phyloP scores from a whole-genome alignment of 805 yeast species.

The Barnettozyma botsteinii region DNA sequence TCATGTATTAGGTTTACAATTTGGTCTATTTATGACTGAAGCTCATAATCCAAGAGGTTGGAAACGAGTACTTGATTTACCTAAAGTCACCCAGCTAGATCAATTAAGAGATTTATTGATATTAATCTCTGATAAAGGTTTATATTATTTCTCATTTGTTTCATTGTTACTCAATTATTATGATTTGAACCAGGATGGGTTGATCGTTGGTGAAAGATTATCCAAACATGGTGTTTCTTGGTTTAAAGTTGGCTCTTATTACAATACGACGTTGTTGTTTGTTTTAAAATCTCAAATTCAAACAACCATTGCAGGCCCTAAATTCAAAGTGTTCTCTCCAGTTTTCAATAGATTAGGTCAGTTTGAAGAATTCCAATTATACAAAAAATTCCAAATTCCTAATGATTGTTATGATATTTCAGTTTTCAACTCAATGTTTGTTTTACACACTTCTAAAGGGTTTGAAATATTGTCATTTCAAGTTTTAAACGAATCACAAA shows the following conservation, averaged over 20 bases:
- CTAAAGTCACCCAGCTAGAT: constrained; percentile 52
- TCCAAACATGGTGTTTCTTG: constrained; percentile 50
- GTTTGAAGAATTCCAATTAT: constrained; percentile 38
- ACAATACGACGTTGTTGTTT: constrained; percentile 51
- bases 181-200: constrained; percentile 31
- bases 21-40: constrained; percentile 53
- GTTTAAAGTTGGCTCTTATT: constrained; percentile 66
- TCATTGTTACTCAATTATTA: constrained; percentile 55
- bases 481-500: constrained; percentile 45
- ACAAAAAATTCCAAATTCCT: constrained; percentile 43
- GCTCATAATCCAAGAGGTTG: constrained; percentile 34
- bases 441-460: constrained; percentile 62
- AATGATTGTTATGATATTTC: constrained; percentile 58
- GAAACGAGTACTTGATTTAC: constrained; percentile 50
- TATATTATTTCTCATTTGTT: constrained; percentile 60
- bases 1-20: constrained; percentile 51
- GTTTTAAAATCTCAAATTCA: constrained; percentile 46
- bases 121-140: constrained; percentile 49
- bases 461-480: constrained; percentile 60
- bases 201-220: constrained; percentile 41
- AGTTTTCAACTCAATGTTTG: constrained; percentile 58
- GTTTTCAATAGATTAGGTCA: constrained; percentile 45
- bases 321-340: constrained; percentile 54
- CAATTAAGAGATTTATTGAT: constrained; percentile 54
- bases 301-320: constrained; percentile 28